phyloP scores from a whole-genome alignment of 2,329 filamentous ascomycete species.

The Aspergillus pseudoviridinutans region DNA sequence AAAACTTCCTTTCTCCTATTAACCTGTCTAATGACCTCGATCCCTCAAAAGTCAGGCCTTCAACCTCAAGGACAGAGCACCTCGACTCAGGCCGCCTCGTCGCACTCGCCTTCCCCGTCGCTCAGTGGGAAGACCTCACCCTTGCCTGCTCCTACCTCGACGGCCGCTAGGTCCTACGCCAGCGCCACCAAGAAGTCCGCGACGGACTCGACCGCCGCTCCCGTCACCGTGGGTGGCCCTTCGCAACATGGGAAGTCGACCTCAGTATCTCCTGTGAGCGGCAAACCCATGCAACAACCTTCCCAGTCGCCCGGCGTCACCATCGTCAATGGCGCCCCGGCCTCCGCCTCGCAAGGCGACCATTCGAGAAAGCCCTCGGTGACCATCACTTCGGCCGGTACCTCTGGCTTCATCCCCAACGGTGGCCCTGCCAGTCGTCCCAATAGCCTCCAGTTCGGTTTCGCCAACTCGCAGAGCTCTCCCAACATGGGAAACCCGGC shows the following conservation, averaged over 20 bases:
- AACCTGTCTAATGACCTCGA: conserved; percentile 60
- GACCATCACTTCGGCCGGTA: conserved; percentile 81
- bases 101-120: conserved; percentile 45
- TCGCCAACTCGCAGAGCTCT: conserved; percentile 60
- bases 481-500: conserved; percentile 61
- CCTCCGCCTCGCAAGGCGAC: conserved; percentile 51
- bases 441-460: conserved; percentile 75
- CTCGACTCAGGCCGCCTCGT: conserved; percentile 46
- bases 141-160: conserved; percentile 49
- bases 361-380: conserved; percentile 85
- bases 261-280: conserved; percentile 78
- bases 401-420: conserved; percentile 72
- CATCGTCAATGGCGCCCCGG: conserved; percentile 62
- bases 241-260: conserved; percentile 56
- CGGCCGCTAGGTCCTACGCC: conserved; percentile 58
- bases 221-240: conserved; percentile 52
- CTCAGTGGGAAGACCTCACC: conserved; percentile 50
- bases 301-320: conserved; percentile 46
- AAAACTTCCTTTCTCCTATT: conserved; percentile 8
- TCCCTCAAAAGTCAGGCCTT: conserved; percentile 45
- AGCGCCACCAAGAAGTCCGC: conserved; percentile 58
- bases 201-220: conserved; percentile 49
- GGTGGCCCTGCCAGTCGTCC: conserved; percentile 60
- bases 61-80: conserved; percentile 48
- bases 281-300: conserved; percentile 59